phyloP scores from a whole-genome alignment of 768 basidiomycete species.

The Lactarius tabidus region DNA sequence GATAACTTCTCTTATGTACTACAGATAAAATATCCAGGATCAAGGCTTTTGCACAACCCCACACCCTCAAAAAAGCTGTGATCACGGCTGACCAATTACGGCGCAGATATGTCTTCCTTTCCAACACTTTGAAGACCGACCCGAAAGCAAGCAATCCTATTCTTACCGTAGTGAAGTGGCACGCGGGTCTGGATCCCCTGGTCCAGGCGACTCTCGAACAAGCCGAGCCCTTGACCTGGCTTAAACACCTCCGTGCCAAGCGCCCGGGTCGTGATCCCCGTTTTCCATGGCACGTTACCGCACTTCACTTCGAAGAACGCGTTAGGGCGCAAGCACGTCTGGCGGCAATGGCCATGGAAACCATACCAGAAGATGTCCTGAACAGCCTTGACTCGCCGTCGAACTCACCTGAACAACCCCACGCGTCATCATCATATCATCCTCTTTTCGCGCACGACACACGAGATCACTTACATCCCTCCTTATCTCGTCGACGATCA shows the following conservation, averaged over 20 bases:
- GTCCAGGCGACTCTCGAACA: constrained; percentile 52
- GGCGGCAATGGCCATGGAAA: constrained; percentile 40
- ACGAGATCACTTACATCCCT: constrained; percentile 18
- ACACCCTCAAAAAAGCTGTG: constrained; percentile 58
- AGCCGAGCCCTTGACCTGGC: constrained; percentile 70
- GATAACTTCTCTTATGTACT: constrained; percentile 4
- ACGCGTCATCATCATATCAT: constrained; percentile 19
- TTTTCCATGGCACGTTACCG: constrained; percentile 61
- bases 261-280: constrained; percentile 35
- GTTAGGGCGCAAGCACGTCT: constrained; percentile 38
- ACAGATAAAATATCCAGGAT: constrained; percentile 58
- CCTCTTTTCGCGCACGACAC: constrained; percentile 21
- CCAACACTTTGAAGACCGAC: constrained; percentile 36
- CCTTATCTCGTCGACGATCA: constrained; percentile 32
- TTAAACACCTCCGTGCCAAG: constrained; percentile 59
- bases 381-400: constrained; percentile 16
- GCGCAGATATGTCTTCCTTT: constrained; percentile 59
- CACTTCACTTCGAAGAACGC: constrained; percentile 67
- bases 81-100: constrained; percentile 62
- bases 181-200: constrained; percentile 45
- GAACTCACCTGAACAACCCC: constrained; percentile 14
- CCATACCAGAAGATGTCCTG: constrained; percentile 43
- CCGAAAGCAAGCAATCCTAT: constrained; percentile 42
- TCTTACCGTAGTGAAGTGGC: constrained; percentile 54
- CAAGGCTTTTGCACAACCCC: constrained; percentile 44